phyloP scores from a whole-genome alignment of 2,329 filamentous ascomycete genomes.

The Aspergillus tanneri region DNA sequence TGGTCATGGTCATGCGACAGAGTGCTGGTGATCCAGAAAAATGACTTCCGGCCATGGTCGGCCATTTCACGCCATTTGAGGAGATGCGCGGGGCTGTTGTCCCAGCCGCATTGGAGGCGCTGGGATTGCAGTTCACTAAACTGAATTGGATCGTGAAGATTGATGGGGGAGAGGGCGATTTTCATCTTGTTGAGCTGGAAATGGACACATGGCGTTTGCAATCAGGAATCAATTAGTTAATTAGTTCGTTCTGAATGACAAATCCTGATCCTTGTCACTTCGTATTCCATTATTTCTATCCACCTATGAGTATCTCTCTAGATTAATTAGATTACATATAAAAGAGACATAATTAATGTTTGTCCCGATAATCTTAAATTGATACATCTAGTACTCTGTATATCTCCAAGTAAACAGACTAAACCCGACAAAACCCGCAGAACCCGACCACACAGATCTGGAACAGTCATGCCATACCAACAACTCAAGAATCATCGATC shows the following conservation, averaged over 20 bases:
- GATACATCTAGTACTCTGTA: too few relatives aligned
- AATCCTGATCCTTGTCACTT: not conserved
- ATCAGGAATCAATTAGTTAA: not conserved
- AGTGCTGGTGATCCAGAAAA: constrained; percentile 21
- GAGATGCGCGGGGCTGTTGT: constrained; percentile 8
- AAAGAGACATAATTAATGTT: too few relatives aligned
- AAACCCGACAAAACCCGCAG: constrained; percentile 12
- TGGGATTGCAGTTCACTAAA: constrained; percentile 15
- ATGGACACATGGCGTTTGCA: not conserved
- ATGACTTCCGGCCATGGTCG: constrained; percentile 13
- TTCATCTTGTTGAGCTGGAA: not conserved
- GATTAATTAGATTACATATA: too few relatives aligned
- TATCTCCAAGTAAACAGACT: too few relatives aligned
- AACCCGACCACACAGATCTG: not conserved
- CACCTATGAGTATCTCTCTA: too few relatives aligned
- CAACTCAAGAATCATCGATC: too few relatives aligned
- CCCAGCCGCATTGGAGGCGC: constrained; percentile 19
- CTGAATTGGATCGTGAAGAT: constrained; percentile 16
- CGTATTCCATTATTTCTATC: too few relatives aligned
- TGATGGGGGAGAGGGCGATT: constrained; percentile 16
- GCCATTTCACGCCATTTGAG: constrained; percentile 15
- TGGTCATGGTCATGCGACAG: not conserved
- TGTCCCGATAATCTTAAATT: too few relatives aligned
- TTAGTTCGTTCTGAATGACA: not conserved
- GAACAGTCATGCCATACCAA: too few relatives aligned